These are phyloP conservation scores for Penicillium maclennaniae DNA, from an alignment of 495 filamentous ascomycete genomes.

Conservation along the genomic window DNA sequence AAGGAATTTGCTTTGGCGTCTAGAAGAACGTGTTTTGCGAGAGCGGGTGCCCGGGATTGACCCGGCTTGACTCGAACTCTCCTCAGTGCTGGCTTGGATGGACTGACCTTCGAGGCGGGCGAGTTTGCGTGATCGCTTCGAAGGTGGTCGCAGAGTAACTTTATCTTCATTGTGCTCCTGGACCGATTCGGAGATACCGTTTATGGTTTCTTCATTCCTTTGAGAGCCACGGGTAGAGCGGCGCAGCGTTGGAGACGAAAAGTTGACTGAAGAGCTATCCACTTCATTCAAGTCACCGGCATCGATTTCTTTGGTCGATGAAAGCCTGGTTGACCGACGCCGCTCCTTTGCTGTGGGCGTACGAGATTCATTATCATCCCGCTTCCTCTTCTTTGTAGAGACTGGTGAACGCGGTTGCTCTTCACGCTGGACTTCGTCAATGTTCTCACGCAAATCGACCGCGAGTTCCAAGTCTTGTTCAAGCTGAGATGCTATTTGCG, in stretches of 20 bases:
- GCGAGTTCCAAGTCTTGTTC: conserved; percentile 41
- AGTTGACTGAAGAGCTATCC: conserved; percentile 3
- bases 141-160: conserved; percentile 8
- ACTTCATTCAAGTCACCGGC: conserved; percentile 13
- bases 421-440: conserved; percentile 5
- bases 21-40: conserved; percentile 21
- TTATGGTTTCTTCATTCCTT: conserved; percentile 10
- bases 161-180: conserved; percentile 1
- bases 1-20: conserved; percentile 2
- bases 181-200: conserved; percentile 5
- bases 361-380: conserved; percentile 19
- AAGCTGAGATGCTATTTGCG: conserved; percentile 44
- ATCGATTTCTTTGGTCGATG: conserved; percentile 11
- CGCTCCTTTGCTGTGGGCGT: conserved; percentile 17
- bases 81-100: conserved; percentile 9
- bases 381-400: conserved; percentile 36
- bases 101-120: conserved; percentile 23
- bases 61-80: conserved; percentile 8
- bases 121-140: conserved; percentile 25
- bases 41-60: conserved; percentile 14
- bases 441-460: conserved; percentile 21
- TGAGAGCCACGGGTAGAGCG: conserved; percentile 27
- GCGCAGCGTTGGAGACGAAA: conserved; percentile 17
- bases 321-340: conserved; percentile 32
- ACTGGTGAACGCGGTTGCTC: background rate